Percentiles rank a stretch among this genome's conserved stretches.
Evolutionary conservation across 2,329 filamentous ascomycete genomes (phyloP).

Genomic region (Fusarium duplospermum): DNA sequence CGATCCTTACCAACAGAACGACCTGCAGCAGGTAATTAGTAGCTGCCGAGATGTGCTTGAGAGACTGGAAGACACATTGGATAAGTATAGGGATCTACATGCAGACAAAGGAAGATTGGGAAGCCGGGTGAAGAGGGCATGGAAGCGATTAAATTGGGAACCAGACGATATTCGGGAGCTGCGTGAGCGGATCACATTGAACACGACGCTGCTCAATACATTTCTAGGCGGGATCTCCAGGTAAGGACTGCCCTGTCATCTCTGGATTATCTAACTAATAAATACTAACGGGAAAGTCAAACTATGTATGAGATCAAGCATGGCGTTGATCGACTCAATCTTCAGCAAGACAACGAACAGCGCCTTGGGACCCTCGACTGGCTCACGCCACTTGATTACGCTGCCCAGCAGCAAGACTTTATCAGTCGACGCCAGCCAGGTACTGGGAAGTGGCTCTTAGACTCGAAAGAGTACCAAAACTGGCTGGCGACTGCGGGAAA

Average conservation of each 20-base stretch:
- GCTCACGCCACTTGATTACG: not conserved
- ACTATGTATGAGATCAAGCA: not conserved
- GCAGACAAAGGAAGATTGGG: not conserved
- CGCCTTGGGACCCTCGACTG: not conserved
- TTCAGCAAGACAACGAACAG: not conserved
- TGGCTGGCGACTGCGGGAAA: not conserved
- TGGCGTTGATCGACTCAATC: not conserved
- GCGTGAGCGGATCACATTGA: not conserved
- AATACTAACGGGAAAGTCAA: not conserved
- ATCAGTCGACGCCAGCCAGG: not conserved
- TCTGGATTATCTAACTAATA: accelerated
- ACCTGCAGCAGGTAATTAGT: not conserved
- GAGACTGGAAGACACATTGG: not conserved
- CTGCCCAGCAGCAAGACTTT: not conserved
- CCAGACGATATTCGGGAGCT: slow-evolving; percentile 2
- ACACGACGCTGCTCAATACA: not conserved
- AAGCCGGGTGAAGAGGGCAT: not conserved
- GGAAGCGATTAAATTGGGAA: not conserved
- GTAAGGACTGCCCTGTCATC: not conserved
- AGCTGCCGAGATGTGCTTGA: not conserved
- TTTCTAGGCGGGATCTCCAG: not conserved
- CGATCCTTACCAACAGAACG: not conserved
- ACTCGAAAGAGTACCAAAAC: not conserved
- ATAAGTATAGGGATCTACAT: not conserved
- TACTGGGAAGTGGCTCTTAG: not conserved